Conservation (phyloP, 2,329 filamentous ascomycete genomes). For the Trichoderma koningiopsis region DNA sequence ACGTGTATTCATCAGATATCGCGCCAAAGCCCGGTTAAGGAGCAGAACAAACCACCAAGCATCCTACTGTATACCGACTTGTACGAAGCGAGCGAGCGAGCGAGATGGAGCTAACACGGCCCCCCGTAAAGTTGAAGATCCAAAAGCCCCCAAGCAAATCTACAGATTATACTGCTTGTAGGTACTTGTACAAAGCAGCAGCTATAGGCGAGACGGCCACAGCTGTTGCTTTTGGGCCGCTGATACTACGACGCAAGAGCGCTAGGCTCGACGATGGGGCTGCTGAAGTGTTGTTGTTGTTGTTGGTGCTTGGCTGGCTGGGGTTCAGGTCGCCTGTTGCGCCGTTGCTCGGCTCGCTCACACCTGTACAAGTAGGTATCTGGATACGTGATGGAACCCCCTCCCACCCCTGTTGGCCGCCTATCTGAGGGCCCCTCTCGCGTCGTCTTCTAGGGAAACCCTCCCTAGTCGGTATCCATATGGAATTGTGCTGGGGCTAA, state of each 20-base stretch:
- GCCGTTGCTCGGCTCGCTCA: slow-evolving; percentile 18
- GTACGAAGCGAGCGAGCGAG: slow-evolving; percentile 7
- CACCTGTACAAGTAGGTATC: too few relatives aligned
- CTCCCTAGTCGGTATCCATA: background rate
- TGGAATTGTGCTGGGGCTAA: slow-evolving; percentile 15
- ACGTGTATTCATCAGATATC: background rate
- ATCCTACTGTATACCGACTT: background rate
- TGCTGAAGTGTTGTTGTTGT: slow-evolving; percentile 19
- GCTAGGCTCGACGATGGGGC: slow-evolving; percentile 16
- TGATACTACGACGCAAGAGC: background rate
- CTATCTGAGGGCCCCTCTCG: slow-evolving; percentile 17
- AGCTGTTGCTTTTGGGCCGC: background rate
- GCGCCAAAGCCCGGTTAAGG: background rate
- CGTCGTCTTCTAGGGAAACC: background rate
- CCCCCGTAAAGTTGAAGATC: slow-evolving; percentile 12
- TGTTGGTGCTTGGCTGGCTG: background rate
- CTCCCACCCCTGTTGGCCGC: slow-evolving; percentile 18
- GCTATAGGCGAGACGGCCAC: background rate
- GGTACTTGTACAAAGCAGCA: background rate
- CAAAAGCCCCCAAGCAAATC: slow-evolving; percentile 5
- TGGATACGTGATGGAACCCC: slow-evolving; percentile 1
- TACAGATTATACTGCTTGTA: background rate
- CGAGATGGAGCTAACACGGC: slow-evolving; percentile 10
- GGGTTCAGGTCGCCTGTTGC: slow-evolving; percentile 11
- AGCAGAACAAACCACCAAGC: background rate